phyloP scores from a whole-genome alignment of 1,284 basidiomycete species.

The Cryptococcus hybrid region DNA sequence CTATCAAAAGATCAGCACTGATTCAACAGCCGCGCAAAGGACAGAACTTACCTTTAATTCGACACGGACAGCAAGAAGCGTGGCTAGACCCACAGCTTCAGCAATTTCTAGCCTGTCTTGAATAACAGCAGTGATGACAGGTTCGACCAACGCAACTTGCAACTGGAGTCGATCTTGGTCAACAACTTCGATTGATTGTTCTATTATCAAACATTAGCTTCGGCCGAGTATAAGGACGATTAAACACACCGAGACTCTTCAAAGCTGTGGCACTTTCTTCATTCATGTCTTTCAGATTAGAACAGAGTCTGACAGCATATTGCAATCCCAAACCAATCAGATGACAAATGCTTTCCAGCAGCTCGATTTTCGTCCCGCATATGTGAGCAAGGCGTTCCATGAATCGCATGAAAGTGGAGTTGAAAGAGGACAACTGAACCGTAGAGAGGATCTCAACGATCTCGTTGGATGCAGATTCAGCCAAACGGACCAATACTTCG shows the following conservation, averaged over 20 bases:
- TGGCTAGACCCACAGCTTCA: conserved; percentile 55
- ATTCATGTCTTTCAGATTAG: conserved; percentile 13
- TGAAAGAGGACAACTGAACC: background rate
- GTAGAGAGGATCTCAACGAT: background rate
- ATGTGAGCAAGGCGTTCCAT: background rate
- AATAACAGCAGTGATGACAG: conserved; percentile 65
- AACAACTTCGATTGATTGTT: conserved; percentile 3
- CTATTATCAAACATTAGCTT: background rate
- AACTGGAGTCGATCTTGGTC: background rate
- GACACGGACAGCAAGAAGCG: conserved; percentile 48
- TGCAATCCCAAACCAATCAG: conserved; percentile 26
- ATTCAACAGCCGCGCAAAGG: background rate
- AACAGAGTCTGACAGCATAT: conserved; percentile 19
- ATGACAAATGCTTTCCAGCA: background rate
- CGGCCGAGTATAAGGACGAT: too few relatives aligned
- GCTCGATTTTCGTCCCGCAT: background rate
- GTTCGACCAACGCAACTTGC: conserved; percentile 62
- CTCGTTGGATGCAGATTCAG: background rate
- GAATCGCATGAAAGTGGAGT: background rate
- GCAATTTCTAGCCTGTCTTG: conserved; percentile 59
- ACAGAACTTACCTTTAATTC: conserved; percentile 51
- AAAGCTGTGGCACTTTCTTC: conserved; percentile 12
- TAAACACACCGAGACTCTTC: conserved; percentile 14
- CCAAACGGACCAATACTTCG: background rate
- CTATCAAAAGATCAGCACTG: background rate